These are phyloP conservation scores for Talaromyces sp. DNA, from an alignment of 2,329 filamentous ascomycete genomes.

Conservation along the genomic window DNA sequence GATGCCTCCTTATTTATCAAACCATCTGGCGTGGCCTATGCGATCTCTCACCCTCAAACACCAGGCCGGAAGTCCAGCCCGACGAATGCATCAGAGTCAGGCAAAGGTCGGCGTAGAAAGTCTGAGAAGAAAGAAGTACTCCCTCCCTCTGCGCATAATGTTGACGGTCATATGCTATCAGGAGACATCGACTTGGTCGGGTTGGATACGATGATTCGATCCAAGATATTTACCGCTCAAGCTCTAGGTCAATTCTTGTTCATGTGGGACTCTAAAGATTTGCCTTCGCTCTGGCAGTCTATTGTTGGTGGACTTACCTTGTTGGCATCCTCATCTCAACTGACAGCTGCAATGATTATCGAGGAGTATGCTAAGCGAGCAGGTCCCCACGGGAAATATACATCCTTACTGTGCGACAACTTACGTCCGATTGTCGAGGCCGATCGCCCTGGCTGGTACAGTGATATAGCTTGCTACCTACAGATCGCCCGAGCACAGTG, in stretches of 20 bases:
- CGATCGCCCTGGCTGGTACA: conserved; percentile 75
- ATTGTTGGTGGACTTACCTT: conserved; percentile 65
- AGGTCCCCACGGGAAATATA: conserved; percentile 30
- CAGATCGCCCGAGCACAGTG: conserved; percentile 89
- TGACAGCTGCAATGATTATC: conserved; percentile 74
- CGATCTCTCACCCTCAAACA: conserved; percentile 35
- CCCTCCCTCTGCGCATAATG: conserved; percentile 73
- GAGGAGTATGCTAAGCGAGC: conserved; percentile 74
- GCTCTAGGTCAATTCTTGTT: conserved; percentile 83
- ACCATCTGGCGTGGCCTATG: conserved; percentile 82
- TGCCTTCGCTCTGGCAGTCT: conserved; percentile 55
- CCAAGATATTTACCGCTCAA: conserved; percentile 77
- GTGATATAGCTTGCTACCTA: conserved; percentile 83
- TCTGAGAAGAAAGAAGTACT: conserved; percentile 75
- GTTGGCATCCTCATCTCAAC: conserved; percentile 76
- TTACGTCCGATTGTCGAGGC: conserved; percentile 73
- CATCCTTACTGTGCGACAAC: conserved; percentile 45
- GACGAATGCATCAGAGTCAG: conserved; percentile 47
- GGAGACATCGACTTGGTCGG: conserved; percentile 94
- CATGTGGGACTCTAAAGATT: conserved; percentile 57
- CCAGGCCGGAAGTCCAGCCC: conserved; percentile 37
- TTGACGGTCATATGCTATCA: conserved; percentile 96
- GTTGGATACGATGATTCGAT: conserved; percentile 79
- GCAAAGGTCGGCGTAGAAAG: conserved; percentile 72
- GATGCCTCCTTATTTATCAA: conserved; percentile 84